A percentile compares a stretch with the other conserved stretches of the same genome.
phyloP scores from a whole-genome alignment of 768 basidiomycete species.

The Xerocomellus chrysenteron region DNA sequence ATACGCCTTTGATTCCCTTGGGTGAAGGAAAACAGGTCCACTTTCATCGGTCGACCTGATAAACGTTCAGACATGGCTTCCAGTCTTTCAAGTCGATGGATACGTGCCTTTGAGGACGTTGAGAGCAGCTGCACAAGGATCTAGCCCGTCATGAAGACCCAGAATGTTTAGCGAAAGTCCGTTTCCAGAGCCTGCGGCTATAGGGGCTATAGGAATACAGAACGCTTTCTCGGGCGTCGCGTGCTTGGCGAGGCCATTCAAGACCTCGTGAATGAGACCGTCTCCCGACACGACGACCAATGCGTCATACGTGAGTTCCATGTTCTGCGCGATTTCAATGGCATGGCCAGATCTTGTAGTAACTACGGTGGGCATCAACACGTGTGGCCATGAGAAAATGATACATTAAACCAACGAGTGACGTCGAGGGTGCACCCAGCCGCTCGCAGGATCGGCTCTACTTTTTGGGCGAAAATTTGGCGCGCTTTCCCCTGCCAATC shows the following conservation, averaged over 20 bases:
- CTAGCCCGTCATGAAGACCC: slow-evolving; percentile 66
- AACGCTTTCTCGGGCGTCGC: slow-evolving; percentile 59
- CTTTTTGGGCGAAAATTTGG: slow-evolving; percentile 49
- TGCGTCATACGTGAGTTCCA: slow-evolving; percentile 66
- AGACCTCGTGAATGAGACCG: slow-evolving; percentile 77
- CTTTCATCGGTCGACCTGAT: slow-evolving; percentile 67
- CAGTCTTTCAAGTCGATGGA: not conserved
- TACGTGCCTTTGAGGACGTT: slow-evolving; percentile 72
- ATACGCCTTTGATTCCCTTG: slow-evolving; percentile 62
- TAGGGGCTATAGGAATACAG: slow-evolving; percentile 66
- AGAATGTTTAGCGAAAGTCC: slow-evolving; percentile 71
- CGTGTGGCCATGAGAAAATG: not conserved
- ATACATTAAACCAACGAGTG: slow-evolving; percentile 47
- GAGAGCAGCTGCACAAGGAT: slow-evolving; percentile 68
- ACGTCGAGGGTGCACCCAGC: slow-evolving; percentile 65
- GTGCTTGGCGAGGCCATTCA: slow-evolving; percentile 80
- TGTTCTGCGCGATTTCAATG: slow-evolving; percentile 54
- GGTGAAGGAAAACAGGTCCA: slow-evolving; percentile 75
- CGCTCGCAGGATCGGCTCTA: slow-evolving; percentile 71
- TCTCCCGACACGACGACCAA: slow-evolving; percentile 80
- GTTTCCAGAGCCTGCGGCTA: slow-evolving; percentile 84
- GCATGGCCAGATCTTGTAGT: slow-evolving; percentile 68
- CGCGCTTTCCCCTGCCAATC: slow-evolving; percentile 57
- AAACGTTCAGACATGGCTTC: not conserved
- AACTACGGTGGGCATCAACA: slow-evolving; percentile 38